Base-by-base conservation (phyloP, 2,329 filamentous ascomycete genomes). In the Colletotrichum ledebouriae region DNA sequence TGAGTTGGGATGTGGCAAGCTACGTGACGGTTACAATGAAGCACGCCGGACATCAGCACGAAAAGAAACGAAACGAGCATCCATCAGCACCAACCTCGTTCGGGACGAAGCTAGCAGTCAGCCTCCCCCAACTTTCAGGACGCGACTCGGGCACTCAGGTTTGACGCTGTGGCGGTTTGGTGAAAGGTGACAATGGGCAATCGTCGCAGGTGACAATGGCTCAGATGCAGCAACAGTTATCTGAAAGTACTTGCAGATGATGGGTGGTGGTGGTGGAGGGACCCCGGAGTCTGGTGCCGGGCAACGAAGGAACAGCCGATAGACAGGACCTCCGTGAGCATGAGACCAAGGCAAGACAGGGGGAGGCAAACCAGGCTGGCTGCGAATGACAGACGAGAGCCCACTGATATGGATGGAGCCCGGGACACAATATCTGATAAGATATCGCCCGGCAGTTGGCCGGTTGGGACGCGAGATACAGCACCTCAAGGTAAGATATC, bases 11-110 rank as follows among this genome's bases (percentile, higher is more conserved):
- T 63, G 50, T 46, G 59, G 59, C 49, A 64, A 41, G 65, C 47
- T 59, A 68, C 61, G 61, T 59, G 56, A 65, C 66, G 63, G 61
- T 56, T 25, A 34, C 25, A 37, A 29, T 10, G 47, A 52, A 49
- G 6, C 29, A 29, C 29, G 34, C 29, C 49, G 49, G 47, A 61
- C 4, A 34, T 33, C 47, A 61, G 29, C 42, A 52, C 17, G 34
- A 25, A 50, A n/a, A 20, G 50, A 47, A 7, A 50, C 17, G n/a
- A 49, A 60, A 52, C 42, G 47, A 49, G 50, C 10, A 37, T 17
- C 44, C 29, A 52, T 37, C 49, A 52, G 25, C 49, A 17, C 13
- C 33, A 37, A 11, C 5, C 52, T n/a, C 0, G 34, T 20, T 41
- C 7, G 22, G 52, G 59, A n/a, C 12, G 33, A 17, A 46, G 1